phyloP scores from a whole-genome alignment of 208 protist genomes.

The Perkinsela sp. region DNA sequence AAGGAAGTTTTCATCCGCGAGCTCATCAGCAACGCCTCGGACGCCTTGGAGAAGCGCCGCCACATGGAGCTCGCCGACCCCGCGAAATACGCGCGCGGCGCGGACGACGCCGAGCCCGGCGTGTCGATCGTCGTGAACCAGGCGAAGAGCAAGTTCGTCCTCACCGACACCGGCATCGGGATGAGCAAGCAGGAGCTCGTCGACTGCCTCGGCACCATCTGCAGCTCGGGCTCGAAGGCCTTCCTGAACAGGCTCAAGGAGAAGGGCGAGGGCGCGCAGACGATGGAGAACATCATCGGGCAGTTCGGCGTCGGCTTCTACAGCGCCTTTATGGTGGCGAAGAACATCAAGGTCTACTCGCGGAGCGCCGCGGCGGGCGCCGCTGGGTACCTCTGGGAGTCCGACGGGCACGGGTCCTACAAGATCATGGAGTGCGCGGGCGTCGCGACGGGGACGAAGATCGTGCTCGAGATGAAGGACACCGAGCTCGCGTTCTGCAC shows the following conservation, averaged over 20 bases:
- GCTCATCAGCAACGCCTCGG: conserved; percentile 84
- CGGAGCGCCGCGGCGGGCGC: conserved; percentile 38
- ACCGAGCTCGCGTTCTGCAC: conserved; percentile 71
- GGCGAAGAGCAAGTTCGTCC: conserved; percentile 55
- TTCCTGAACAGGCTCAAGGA: conserved; percentile 54
- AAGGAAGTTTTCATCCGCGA: conserved; percentile 93
- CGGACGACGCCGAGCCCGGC: conserved; percentile 32
- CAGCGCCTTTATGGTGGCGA: conserved; percentile 82
- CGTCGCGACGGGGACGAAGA: conserved; percentile 80
- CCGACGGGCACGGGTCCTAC: conserved; percentile 67
- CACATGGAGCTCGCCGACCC: conserved; percentile 48
- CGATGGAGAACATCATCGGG: conserved; percentile 64
- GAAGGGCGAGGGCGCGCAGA: conserved; percentile 7
- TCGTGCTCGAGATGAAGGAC: conserved; percentile 79
- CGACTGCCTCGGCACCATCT: conserved; percentile 79
- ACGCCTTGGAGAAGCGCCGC: conserved; percentile 84
- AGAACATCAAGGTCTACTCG: conserved; percentile 69
- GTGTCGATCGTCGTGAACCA: conserved; percentile 66
- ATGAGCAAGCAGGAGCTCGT: conserved; percentile 85
- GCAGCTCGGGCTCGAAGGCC: conserved; percentile 47
- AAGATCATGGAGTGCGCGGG: conserved; percentile 70
- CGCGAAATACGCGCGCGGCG: conserved; percentile 28
- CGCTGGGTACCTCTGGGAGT: conserved; percentile 78
- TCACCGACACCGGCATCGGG: conserved; percentile 80
- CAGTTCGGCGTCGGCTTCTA: conserved; percentile 95